Conservation (phyloP, 2,329 filamentous ascomycete species). For the Gnomoniopsis sp. region DNA sequence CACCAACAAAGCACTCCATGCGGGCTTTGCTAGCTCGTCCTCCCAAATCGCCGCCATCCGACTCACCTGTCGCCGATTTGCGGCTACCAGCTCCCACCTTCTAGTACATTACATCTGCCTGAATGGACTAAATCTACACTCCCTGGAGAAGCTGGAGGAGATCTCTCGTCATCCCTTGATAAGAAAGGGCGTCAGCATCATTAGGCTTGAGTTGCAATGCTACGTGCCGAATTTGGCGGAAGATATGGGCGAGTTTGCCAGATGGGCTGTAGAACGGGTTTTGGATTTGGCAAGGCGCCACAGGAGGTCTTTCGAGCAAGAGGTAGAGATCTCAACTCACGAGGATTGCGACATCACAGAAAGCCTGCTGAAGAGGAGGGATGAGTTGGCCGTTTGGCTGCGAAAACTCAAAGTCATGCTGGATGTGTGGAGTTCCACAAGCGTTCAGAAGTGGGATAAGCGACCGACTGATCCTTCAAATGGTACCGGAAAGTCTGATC, state of each 20-base stretch:
- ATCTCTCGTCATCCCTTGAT: slow-evolving; percentile 9
- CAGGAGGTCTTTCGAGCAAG: neutral
- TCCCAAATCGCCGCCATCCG: slow-evolving; percentile 3
- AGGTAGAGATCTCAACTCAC: neutral
- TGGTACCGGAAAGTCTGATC: neutral
- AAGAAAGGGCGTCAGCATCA: neutral
- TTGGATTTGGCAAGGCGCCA: neutral
- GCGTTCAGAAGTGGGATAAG: neutral
- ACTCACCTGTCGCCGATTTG: slow-evolving; percentile 11
- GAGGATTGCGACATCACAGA: neutral
- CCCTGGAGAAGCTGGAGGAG: slow-evolving; percentile 9
- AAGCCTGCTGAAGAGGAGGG: neutral
- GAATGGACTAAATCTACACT: neutral
- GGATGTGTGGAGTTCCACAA: slow-evolving; percentile 3
- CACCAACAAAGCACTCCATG: neutral
- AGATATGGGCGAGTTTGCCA: slow-evolving; percentile 2
- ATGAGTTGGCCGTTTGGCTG: neutral
- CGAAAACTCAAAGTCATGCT: slow-evolving; percentile 2
- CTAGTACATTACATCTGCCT: slow-evolving; percentile 7
- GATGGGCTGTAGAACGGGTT: neutral
- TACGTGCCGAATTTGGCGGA: neutral
- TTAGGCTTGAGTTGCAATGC: slow-evolving; percentile 1
- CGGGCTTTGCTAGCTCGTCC: slow-evolving; percentile 5
- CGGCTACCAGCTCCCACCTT: slow-evolving; percentile 10
- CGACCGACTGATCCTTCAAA: neutral